Percentiles rank a stretch among this genome's conserved stretches.
phyloP scores from a whole-genome alignment of 1,284 basidiomycete species.

The Fistulina hepatica region DNA sequence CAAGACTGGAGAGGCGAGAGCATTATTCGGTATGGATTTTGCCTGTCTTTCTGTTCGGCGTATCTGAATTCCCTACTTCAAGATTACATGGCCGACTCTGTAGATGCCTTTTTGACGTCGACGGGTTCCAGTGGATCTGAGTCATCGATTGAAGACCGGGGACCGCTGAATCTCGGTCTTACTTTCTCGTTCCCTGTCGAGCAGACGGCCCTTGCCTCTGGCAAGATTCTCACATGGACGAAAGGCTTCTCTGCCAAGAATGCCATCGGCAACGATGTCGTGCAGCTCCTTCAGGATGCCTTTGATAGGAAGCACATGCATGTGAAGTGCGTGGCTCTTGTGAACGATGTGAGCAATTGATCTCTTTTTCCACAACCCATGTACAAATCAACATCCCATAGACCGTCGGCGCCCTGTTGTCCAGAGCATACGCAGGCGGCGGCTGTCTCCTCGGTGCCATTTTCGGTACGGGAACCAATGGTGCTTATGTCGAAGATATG shows the following conservation, averaged over 20 bases:
- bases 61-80: background rate
- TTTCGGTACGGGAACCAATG: slow-evolving; percentile 97
- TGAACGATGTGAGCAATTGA: slow-evolving; percentile 74
- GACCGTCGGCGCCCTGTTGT: slow-evolving; percentile 93
- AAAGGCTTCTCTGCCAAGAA: slow-evolving; percentile 90
- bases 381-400: slow-evolving; percentile 22
- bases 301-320: slow-evolving; percentile 91
- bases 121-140: slow-evolving; percentile 31
- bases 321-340: slow-evolving; percentile 87
- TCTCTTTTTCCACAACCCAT: slow-evolving; percentile 6
- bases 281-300: slow-evolving; percentile 85
- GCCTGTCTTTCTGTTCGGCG: background rate
- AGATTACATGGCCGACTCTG: slow-evolving; percentile 96
- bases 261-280: slow-evolving; percentile 88
- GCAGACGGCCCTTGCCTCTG: slow-evolving; percentile 85
- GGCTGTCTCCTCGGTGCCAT: slow-evolving; percentile 87
- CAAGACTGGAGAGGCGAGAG: slow-evolving; percentile 79
- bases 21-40: slow-evolving; percentile 62
- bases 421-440: slow-evolving; percentile 84
- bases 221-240: slow-evolving; percentile 93
- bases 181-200: slow-evolving; percentile 98
- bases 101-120: slow-evolving; percentile 80
- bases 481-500: slow-evolving; percentile 88
- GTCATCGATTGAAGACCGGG: slow-evolving; percentile 21
- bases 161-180: slow-evolving; percentile 70